Conservation (phyloP, 805 yeast genomes). For the Ogataea ramenticola region DNA sequence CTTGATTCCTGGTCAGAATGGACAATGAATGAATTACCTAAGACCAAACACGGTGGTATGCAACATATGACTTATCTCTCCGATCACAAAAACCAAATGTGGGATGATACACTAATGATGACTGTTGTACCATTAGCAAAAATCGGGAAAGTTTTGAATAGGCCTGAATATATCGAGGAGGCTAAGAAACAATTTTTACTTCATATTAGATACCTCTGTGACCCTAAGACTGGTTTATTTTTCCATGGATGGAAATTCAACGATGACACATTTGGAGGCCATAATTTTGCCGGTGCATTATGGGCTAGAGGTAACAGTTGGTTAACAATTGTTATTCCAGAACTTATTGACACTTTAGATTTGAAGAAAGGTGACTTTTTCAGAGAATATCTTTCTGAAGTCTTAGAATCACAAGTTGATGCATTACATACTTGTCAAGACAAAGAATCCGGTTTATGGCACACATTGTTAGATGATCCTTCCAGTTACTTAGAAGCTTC, state of each 20-base stretch:
- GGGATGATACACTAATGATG: slow-evolving; percentile 30
- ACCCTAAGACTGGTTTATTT: slow-evolving; percentile 26
- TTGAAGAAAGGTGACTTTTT: slow-evolving; percentile 22
- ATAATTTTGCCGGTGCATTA: slow-evolving; percentile 21
- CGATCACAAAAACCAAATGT: slow-evolving; percentile 23
- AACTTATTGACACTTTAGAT: slow-evolving; percentile 25
- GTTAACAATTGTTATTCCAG: slow-evolving; percentile 31
- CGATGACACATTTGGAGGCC: slow-evolving; percentile 11
- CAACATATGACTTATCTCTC: slow-evolving; percentile 28
- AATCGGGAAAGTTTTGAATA: slow-evolving; percentile 21
- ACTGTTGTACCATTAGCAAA: slow-evolving; percentile 30
- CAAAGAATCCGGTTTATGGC: slow-evolving; percentile 24
- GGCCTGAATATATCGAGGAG: slow-evolving; percentile 27
- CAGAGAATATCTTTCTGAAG: slow-evolving; percentile 21
- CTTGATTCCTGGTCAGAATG: slow-evolving; percentile 30
- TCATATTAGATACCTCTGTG: slow-evolving; percentile 26
- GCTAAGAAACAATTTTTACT: slow-evolving; percentile 27
- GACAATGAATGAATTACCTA: slow-evolving; percentile 24
- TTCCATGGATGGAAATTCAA: slow-evolving; percentile 29
- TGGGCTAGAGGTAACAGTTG: slow-evolving; percentile 33
- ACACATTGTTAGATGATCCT: slow-evolving; percentile 26
- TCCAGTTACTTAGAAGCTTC: slow-evolving; percentile 25
- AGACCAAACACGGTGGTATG: slow-evolving; percentile 28
- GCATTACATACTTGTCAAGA: slow-evolving; percentile 23
- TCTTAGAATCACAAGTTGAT: slow-evolving; percentile 24